Percentiles rank a stretch among this genome's conserved stretches.
These are phyloP conservation scores for Macrocybe gigantea DNA, from an alignment of 768 basidiomycete genomes.

Conservation along the genomic window DNA sequence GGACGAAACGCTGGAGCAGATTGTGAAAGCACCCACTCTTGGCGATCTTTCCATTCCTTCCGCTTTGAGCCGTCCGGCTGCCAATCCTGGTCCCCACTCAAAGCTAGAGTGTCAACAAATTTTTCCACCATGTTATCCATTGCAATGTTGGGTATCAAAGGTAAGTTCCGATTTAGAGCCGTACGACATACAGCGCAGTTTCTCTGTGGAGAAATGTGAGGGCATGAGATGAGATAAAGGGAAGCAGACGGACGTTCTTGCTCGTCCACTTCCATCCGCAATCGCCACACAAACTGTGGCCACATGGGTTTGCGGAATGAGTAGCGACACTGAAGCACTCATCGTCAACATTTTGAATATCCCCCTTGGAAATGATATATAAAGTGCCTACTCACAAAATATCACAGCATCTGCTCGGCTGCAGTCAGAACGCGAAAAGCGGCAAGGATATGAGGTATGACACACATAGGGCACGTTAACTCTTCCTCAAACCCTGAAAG, in stretches of 20 bases:
- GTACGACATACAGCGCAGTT: slow-evolving; percentile 61
- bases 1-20: background rate
- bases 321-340: slow-evolving; percentile 42
- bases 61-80: slow-evolving; percentile 36
- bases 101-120: slow-evolving; percentile 45
- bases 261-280: slow-evolving; percentile 59
- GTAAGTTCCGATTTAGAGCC: slow-evolving; percentile 26
- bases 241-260: slow-evolving; percentile 36
- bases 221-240: slow-evolving; percentile 1
- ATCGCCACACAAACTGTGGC: slow-evolving; percentile 66
- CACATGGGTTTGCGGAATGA: slow-evolving; percentile 65
- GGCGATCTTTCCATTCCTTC: slow-evolving; percentile 47
- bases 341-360: slow-evolving; percentile 1
- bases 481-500: slow-evolving; percentile 57
- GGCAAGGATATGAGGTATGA: background rate
- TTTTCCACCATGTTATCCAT: slow-evolving; percentile 57
- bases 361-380: background rate
- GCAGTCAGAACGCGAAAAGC: slow-evolving; percentile 2
- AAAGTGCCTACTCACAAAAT: slow-evolving; percentile 43
- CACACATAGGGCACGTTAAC: slow-evolving; percentile 65
- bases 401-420: slow-evolving; percentile 55
- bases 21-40: slow-evolving; percentile 37
- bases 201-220: slow-evolving; percentile 20
- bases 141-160: slow-evolving; percentile 61
- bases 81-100: slow-evolving; percentile 48